Evolutionary conservation across 441 rosid species (phyloP).

Genomic region (Bocquillonia castaneifolia): DNA sequence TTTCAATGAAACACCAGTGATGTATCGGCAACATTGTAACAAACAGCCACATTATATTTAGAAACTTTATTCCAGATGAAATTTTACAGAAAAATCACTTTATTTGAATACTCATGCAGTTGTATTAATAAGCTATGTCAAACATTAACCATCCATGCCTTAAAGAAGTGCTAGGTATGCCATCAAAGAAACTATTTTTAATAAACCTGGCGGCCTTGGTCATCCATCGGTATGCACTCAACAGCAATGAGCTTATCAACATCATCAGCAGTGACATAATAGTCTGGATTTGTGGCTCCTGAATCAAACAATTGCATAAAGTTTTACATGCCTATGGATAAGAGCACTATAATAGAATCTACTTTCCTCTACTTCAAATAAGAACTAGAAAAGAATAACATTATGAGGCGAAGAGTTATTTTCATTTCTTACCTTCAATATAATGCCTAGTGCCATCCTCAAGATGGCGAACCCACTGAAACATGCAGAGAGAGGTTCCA

Average conservation of each 20-base stretch:
- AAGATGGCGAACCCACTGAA: slow-evolving; percentile 99
- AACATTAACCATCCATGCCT: slow-evolving; percentile 1
- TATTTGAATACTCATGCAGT: neutral
- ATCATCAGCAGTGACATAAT: slow-evolving; percentile 96
- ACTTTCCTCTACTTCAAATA: neutral
- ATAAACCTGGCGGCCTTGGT: slow-evolving; percentile 82
- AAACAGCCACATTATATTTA: neutral
- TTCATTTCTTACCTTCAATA: slow-evolving; percentile 64
- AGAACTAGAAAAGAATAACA: neutral
- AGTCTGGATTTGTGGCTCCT: slow-evolving; percentile 99
- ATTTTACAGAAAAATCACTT: neutral
- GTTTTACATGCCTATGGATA: slow-evolving; percentile 2
- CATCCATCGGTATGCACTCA: slow-evolving; percentile 99
- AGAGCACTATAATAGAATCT: slow-evolving; percentile 1
- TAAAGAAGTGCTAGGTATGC: neutral
- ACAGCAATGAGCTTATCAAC: slow-evolving; percentile 93
- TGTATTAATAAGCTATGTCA: neutral
- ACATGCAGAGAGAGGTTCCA: slow-evolving; percentile 95
- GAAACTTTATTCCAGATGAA: neutral
- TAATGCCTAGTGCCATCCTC: slow-evolving; percentile 93
- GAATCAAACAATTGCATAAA: slow-evolving; percentile 18
- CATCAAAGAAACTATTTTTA: slow-evolving; percentile 5
- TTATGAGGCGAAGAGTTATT: neutral
- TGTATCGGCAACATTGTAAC: neutral
- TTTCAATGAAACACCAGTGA: neutral